A percentile compares a stretch with the other conserved stretches of the same genome.
These are phyloP conservation scores for Trichoderma gracile DNA, from an alignment of 2,329 filamentous ascomycete genomes.

Conservation along the genomic window DNA sequence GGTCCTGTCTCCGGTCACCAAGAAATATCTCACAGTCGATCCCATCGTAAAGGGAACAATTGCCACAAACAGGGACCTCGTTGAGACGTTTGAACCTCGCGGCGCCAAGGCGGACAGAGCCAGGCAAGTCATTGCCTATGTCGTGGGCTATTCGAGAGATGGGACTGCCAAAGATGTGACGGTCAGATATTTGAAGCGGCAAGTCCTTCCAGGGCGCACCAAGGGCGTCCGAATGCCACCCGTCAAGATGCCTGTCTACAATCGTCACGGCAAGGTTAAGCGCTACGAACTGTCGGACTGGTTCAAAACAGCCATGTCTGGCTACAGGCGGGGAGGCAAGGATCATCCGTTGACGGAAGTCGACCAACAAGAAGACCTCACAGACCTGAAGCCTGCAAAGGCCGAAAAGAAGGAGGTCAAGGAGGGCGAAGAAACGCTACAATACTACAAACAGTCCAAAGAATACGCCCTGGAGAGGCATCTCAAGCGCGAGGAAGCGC, in stretches of 20 bases:
- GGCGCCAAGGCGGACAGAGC: constrained; percentile 80
- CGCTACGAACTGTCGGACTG: constrained; percentile 80
- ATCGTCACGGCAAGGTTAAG: constrained; percentile 74
- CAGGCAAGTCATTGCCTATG: constrained; percentile 87
- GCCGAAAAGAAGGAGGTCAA: constrained; percentile 71
- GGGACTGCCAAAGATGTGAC: constrained; percentile 95
- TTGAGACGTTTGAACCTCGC: constrained; percentile 77
- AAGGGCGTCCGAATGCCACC: constrained; percentile 78
- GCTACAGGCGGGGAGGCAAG: constrained; percentile 59
- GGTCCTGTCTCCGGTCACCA: constrained; percentile 76
- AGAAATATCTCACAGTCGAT: constrained; percentile 78
- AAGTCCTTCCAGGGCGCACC: constrained; percentile 81
- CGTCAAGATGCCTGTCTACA: constrained; percentile 80
- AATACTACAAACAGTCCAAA: constrained; percentile 82
- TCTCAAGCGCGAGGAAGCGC: constrained; percentile 86
- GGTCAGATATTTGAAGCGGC: constrained; percentile 80
- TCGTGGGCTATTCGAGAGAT: constrained; percentile 79
- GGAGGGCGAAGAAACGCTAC: constrained; percentile 77
- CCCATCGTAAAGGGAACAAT: constrained; percentile 68
- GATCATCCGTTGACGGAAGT: constrained; percentile 62
- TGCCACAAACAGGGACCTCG: constrained; percentile 69
- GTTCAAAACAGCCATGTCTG: constrained; percentile 78
- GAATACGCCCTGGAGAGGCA: constrained; percentile 86
- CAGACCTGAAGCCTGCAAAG: constrained; percentile 71
- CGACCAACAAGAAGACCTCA: constrained; percentile 77